These are phyloP conservation scores for Saccharomycopsis malanga DNA, from an alignment of 805 yeast genomes.

Conservation along the genomic window DNA sequence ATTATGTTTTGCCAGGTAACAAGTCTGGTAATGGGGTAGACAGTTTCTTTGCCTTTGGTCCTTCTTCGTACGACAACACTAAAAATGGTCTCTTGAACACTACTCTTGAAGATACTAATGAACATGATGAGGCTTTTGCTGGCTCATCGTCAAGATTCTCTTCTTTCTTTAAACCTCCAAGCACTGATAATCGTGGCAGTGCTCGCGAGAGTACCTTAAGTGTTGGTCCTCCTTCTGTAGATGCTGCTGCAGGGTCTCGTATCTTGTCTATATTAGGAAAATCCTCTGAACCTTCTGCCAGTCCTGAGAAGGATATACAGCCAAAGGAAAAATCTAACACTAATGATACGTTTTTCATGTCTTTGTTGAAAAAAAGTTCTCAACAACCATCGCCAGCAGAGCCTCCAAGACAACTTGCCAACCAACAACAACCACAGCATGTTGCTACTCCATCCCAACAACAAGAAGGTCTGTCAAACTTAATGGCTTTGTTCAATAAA, in stretches of 20 bases:
- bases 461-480: slow-evolving; percentile 21
- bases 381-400: slow-evolving; percentile 8
- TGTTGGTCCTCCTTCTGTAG: neutral
- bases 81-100: slow-evolving; percentile 1
- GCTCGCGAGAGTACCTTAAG: no score
- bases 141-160: slow-evolving; percentile 29
- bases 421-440: slow-evolving; percentile 1
- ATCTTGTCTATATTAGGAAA: slow-evolving; percentile 18
- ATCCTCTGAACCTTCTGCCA: slow-evolving; percentile 16
- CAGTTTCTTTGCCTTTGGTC: slow-evolving; percentile 8
- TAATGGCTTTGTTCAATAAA: neutral
- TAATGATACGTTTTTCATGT: slow-evolving; percentile 40
- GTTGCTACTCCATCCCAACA: slow-evolving; percentile 12
- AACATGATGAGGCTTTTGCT: neutral
- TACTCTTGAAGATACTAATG: neutral
- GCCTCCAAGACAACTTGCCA: slow-evolving; percentile 1
- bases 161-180: slow-evolving; percentile 28
- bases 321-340: slow-evolving; percentile 1
- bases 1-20: neutral
- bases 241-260: slow-evolving; percentile 14
- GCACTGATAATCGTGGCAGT: slow-evolving; percentile 10
- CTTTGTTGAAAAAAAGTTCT: slow-evolving; percentile 34
- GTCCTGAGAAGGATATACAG: neutral
- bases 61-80: neutral
- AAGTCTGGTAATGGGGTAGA: neutral